A percentile compares a stretch with the other conserved stretches of the same genome.
These are phyloP conservation scores for Ogataea philodendri DNA, from an alignment of 805 yeast species.

Conservation along the genomic window DNA sequence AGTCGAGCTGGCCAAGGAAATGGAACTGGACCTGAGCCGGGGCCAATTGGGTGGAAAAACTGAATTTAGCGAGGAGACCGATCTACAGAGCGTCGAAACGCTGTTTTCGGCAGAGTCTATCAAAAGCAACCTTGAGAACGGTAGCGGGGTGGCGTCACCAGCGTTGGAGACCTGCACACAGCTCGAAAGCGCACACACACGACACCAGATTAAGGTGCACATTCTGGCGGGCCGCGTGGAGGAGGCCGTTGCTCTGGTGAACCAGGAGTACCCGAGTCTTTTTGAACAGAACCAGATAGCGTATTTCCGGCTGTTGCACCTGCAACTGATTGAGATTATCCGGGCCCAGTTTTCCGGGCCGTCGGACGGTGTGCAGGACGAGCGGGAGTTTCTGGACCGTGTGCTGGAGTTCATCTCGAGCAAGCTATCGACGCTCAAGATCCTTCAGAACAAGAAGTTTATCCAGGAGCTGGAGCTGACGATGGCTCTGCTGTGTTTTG, in stretches of 20 bases:
- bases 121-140: conserved; percentile 16
- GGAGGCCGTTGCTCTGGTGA: conserved; percentile 54
- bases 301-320: conserved; percentile 69
- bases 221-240: conserved; percentile 62
- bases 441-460: conserved; percentile 46
- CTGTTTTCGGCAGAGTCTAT: conserved; percentile 16
- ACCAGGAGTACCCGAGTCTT: conserved; percentile 59
- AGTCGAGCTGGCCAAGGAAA: conserved; percentile 56
- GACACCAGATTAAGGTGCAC: conserved; percentile 52
- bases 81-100: conserved; percentile 1
- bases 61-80: no score
- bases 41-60: no score
- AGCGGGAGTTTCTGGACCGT: conserved; percentile 48
- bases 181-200: no score
- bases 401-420: conserved; percentile 60
- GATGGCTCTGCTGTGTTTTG: conserved; percentile 72
- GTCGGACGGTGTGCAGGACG: conserved; percentile 29
- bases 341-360: conserved; percentile 43
- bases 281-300: conserved; percentile 61
- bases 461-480: conserved; percentile 75
- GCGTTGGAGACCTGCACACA: no score
- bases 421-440: conserved; percentile 37
- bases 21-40: conserved; percentile 34
- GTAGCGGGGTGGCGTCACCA: no score
- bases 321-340: conserved; percentile 80